phyloP scores from a whole-genome alignment of 2,329 filamentous ascomycete species.

The Epichloe glyceriae region DNA sequence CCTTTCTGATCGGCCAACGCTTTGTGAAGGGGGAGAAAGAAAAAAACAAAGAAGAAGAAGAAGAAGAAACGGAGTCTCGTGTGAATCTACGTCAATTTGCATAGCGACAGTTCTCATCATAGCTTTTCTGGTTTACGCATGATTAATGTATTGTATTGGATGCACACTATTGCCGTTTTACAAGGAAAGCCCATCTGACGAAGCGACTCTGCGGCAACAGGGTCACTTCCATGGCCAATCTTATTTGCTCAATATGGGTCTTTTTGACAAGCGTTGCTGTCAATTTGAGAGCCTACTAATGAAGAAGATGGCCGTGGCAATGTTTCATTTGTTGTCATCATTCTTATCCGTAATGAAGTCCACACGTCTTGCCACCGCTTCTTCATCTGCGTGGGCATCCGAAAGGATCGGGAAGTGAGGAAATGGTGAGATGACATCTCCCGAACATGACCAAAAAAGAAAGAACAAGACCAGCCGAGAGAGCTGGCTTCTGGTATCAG shows the following conservation, averaged over 20 bases:
- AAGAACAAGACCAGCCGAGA: background rate
- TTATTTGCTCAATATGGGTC: background rate
- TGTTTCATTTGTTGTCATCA: conserved; percentile 1
- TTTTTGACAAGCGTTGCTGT: background rate
- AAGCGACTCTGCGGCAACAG: background rate
- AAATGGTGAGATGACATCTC: background rate
- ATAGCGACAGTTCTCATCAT: conserved; percentile 22
- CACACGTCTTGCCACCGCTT: background rate
- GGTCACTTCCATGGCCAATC: background rate
- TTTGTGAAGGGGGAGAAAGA: conserved; percentile 12
- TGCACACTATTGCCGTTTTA: background rate
- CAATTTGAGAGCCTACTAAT: background rate
- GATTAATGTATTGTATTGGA: background rate
- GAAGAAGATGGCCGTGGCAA: background rate
- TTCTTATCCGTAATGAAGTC: conserved; percentile 1
- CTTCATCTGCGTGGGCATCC: background rate
- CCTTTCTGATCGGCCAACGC: background rate
- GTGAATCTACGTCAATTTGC: conserved; percentile 18
- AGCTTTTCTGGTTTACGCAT: conserved; percentile 8
- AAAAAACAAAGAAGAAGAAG: conserved; percentile 4
- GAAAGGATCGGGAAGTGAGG: background rate
- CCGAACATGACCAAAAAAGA: background rate
- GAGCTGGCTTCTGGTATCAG: background rate
- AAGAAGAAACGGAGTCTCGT: conserved; percentile 10
- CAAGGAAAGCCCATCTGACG: background rate